Conservation (phyloP, 148 eudicot species). For the Cornus controversa region DNA sequence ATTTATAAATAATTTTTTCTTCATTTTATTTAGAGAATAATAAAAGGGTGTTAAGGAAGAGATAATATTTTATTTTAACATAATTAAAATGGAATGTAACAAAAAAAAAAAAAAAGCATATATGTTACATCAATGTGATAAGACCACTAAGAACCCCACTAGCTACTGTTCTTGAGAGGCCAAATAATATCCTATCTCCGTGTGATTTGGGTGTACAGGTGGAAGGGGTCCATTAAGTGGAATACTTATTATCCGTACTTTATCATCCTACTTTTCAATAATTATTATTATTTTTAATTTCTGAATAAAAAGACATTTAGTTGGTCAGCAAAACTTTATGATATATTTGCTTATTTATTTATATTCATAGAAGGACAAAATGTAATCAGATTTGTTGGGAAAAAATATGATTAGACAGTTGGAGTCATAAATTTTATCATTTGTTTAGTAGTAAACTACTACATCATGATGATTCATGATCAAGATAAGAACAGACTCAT, state of each 20-base stretch:
- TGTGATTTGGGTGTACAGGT: conserved; percentile 13
- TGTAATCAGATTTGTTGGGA: background rate
- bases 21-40: no score
- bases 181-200: background rate
- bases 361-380: background rate
- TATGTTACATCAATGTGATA: conserved; percentile 14
- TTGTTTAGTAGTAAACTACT: no score
- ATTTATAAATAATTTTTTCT: no score
- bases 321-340: no score
- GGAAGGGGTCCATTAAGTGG: background rate
- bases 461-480: no score
- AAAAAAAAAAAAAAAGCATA: background rate
- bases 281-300: no score
- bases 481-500: no score
- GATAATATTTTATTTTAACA: no score
- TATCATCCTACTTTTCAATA: no score
- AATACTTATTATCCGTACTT: background rate
- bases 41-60: no score
- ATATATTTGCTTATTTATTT: no score
- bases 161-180: background rate
- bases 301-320: no score
- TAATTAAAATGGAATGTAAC: background rate
- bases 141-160: conserved; percentile 12
- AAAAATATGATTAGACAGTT: background rate
- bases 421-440: background rate